Conservation (phyloP, 441 rosid species). For the Adansonia grandidieri region DNA sequence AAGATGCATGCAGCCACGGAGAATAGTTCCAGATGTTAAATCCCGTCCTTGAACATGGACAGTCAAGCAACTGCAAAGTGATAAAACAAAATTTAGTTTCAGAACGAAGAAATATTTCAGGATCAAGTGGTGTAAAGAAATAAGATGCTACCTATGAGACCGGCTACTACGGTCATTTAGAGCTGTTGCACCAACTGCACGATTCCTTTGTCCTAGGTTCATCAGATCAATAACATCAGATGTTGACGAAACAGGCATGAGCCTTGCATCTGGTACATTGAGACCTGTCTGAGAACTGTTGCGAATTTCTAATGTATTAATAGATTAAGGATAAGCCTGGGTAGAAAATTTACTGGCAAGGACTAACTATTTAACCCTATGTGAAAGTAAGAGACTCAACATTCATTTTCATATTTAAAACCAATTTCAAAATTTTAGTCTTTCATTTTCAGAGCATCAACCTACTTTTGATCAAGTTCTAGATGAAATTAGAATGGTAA, state of each 20-base stretch:
- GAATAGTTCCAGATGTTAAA: conserved; percentile 58
- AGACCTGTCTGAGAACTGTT: conserved; percentile 74
- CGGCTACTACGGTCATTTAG: conserved; percentile 82
- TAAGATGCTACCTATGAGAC: conserved; percentile 60
- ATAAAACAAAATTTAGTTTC: conserved; percentile 16
- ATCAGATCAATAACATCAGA: conserved; percentile 67
- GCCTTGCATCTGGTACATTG: conserved; percentile 72
- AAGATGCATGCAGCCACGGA: conserved; percentile 76
- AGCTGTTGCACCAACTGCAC: conserved; percentile 82
- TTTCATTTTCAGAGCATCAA: not conserved
- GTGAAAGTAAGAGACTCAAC: conserved; percentile 2
- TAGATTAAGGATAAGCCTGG: conserved; percentile 44
- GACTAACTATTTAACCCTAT: not conserved
- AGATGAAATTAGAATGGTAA: not conserved
- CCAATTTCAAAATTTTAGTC: not conserved
- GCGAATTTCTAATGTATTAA: conserved; percentile 66
- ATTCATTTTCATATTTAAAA: not conserved
- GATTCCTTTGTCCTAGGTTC: conserved; percentile 74
- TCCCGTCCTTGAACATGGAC: conserved; percentile 77
- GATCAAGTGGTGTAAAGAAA: conserved; percentile 22
- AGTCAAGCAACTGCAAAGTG: conserved; percentile 64
- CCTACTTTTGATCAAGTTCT: conserved; percentile 12
- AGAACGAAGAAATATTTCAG: not conserved
- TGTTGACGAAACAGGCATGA: conserved; percentile 62
- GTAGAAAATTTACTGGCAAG: not conserved